Percentiles rank a stretch among this genome's conserved stretches.
Conservation (phyloP, 352 stramenopile genomes). For the Globisporangium nagaii region DNA sequence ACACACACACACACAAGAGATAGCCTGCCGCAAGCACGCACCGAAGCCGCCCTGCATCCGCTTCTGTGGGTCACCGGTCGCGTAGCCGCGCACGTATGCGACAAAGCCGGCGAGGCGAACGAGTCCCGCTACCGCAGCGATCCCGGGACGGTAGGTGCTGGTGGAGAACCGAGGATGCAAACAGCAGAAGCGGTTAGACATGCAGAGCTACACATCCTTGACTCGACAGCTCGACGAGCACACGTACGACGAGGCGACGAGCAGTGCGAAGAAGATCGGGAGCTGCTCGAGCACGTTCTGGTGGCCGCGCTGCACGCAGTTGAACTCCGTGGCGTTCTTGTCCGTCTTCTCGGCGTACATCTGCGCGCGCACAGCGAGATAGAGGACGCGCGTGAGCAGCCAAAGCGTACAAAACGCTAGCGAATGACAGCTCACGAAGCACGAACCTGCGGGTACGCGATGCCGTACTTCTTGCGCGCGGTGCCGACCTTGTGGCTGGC, state of each 20-base stretch:
- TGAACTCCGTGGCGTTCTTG: constrained; percentile 88
- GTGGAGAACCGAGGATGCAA: too few species aligned
- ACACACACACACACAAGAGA: too few species aligned
- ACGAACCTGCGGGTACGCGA: too few species aligned
- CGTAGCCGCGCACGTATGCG: constrained; percentile 55
- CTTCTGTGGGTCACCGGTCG: constrained; percentile 58
- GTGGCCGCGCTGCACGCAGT: constrained; percentile 89
- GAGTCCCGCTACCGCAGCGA: constrained; percentile 41
- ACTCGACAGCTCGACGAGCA: neutral
- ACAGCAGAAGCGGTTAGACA: too few species aligned
- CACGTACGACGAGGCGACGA: constrained; percentile 53
- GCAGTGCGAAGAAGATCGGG: constrained; percentile 49
- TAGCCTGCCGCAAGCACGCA: too few species aligned
- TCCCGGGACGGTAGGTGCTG: constrained; percentile 50
- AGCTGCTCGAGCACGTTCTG: constrained; percentile 91
- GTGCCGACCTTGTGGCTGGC: too few species aligned
- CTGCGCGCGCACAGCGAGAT: too few species aligned
- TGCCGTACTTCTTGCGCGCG: too few species aligned
- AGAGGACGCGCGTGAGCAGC: too few species aligned
- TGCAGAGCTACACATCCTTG: neutral
- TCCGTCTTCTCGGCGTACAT: constrained; percentile 84
- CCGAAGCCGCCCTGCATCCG: constrained; percentile 48
- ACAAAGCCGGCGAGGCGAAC: constrained; percentile 53
- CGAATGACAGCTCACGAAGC: too few species aligned
- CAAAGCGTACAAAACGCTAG: too few species aligned